phyloP scores from a whole-genome alignment of 331 rosid genomes.

The Telfairia occidentalis region DNA sequence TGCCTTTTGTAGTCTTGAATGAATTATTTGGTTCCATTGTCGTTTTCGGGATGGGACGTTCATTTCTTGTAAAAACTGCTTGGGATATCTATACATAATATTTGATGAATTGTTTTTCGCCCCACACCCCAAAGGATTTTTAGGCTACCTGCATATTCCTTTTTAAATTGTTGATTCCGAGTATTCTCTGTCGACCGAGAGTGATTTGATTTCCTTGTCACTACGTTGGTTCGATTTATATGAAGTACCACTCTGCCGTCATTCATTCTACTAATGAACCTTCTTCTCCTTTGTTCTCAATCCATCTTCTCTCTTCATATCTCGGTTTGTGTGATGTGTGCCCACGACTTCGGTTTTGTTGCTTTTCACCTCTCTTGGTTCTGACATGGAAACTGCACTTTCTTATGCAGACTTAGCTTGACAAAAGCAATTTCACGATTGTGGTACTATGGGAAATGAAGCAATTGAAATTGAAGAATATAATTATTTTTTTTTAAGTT shows the following conservation, averaged over 20 bases:
- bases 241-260: neutral
- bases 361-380: neutral
- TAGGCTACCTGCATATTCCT: neutral
- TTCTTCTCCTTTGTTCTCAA: neutral
- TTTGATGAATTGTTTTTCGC: neutral
- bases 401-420: neutral
- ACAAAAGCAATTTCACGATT: neutral
- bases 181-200: too few species aligned
- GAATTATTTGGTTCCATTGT: neutral
- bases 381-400: neutral
- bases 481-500: neutral
- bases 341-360: neutral
- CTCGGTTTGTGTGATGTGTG: neutral
- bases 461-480: neutral
- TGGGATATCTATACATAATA: neutral
- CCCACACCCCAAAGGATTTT: neutral
- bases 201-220: neutral
- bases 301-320: neutral
- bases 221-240: neutral
- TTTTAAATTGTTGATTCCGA: neutral
- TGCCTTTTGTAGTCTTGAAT: neutral
- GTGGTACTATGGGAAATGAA: neutral
- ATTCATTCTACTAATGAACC: neutral
- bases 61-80: neutral
- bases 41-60: neutral